Evolutionary conservation across 2,329 filamentous ascomycete species (phyloP).

Genomic region (Penicillium sp.): DNA sequence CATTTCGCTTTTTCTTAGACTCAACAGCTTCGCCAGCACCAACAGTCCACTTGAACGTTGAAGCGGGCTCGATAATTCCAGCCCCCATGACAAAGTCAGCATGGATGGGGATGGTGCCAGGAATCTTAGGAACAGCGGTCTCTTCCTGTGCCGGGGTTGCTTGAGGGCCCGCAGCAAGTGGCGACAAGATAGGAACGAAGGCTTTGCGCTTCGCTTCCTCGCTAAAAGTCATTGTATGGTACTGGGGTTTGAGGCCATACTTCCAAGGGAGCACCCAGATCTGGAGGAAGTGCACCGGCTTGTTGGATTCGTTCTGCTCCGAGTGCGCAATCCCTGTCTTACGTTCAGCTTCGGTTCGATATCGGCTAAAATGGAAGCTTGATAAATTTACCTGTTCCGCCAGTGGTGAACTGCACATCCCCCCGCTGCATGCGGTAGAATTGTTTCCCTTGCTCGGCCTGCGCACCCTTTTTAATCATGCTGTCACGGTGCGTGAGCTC

Average conservation of each 20-base stretch:
- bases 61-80: conserved; percentile 64
- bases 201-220: conserved; percentile 69
- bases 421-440: conserved; percentile 72
- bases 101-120: conserved; percentile 75
- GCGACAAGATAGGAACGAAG: conserved; percentile 74
- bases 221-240: conserved; percentile 70
- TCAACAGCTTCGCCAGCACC: conserved; percentile 50
- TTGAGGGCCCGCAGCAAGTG: conserved; percentile 63
- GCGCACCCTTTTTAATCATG: conserved; percentile 69
- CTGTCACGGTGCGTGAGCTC: conserved; percentile 85
- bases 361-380: neutral
- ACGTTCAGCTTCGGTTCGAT: conserved; percentile 4
- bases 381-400: conserved; percentile 61
- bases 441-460: conserved; percentile 57
- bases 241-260: conserved; percentile 66
- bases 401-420: conserved; percentile 86
- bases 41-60: conserved; percentile 68
- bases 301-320: conserved; percentile 73
- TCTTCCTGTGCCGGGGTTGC: conserved; percentile 63
- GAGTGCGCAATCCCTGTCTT: conserved; percentile 66
- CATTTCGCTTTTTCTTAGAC: conserved; percentile 57
- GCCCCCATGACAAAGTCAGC: conserved; percentile 82
- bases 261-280: conserved; percentile 85
- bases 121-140: conserved; percentile 58
- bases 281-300: conserved; percentile 78